Evolutionary conservation across 495 filamentous ascomycete genomes (phyloP).

Genomic region (Trichodelitschia bisporula): DNA sequence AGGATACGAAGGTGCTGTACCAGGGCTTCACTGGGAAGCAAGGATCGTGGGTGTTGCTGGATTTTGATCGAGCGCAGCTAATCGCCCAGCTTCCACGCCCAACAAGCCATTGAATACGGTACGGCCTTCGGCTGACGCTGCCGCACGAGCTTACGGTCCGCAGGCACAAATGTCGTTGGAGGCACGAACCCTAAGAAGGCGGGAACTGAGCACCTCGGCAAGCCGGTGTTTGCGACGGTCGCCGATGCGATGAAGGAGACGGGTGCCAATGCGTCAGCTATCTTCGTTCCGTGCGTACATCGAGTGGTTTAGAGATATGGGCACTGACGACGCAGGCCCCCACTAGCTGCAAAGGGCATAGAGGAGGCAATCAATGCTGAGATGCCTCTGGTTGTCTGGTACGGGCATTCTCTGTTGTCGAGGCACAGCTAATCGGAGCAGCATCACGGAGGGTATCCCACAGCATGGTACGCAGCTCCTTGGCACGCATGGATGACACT

Average conservation of each 20-base stretch:
- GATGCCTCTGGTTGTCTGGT: conserved; percentile 79
- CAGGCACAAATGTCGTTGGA: conserved; percentile 91
- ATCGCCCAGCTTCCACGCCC: conserved; percentile 69
- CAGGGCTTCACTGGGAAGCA: conserved; percentile 98
- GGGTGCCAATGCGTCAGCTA: conserved; percentile 72
- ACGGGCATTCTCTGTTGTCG: conserved; percentile 7
- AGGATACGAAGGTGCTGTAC: conserved; percentile 79
- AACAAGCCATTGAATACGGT: conserved; percentile 97
- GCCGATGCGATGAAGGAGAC: conserved; percentile 74
- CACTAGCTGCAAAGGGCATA: conserved; percentile 78
- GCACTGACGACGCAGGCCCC: conserved; percentile 34
- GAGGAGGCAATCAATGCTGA: conserved; percentile 91
- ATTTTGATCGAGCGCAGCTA: conserved; percentile 12
- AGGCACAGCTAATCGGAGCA: conserved; percentile 12
- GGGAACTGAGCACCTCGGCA: conserved; percentile 65
- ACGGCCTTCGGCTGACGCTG: conserved; percentile 11
- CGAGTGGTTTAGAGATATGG: neutral
- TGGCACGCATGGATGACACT: neutral
- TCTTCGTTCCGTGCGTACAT: conserved; percentile 75
- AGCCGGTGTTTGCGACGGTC: conserved; percentile 82
- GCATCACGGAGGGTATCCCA: conserved; percentile 94
- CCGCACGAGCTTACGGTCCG: conserved; percentile 1
- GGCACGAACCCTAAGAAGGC: conserved; percentile 99
- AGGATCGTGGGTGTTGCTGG: conserved; percentile 96
- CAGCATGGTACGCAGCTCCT: conserved; percentile 48